These are phyloP conservation scores for Xylariaceae sp. DNA, from an alignment of 2,329 filamentous ascomycete genomes.

Conservation along the genomic window DNA sequence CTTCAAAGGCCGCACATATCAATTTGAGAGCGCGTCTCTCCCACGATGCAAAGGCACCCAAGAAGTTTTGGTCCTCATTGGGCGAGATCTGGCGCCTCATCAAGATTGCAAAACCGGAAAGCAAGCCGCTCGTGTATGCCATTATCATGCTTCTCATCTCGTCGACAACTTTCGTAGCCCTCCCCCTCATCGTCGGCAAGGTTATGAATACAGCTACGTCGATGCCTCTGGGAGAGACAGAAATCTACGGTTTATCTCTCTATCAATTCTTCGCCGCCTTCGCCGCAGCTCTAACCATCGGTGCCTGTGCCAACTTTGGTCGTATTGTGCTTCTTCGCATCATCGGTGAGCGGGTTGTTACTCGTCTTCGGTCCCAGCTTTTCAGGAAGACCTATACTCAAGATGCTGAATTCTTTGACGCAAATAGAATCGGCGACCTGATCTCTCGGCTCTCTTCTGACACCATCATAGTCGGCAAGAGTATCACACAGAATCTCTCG, in stretches of 20 bases:
- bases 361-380: conserved; percentile 83
- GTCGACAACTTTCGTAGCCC: conserved; percentile 91
- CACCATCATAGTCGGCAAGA: conserved; percentile 97
- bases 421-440: conserved; percentile 92
- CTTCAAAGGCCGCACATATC: conserved; percentile 82
- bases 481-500: conserved; percentile 95
- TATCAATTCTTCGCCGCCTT: conserved; percentile 87
- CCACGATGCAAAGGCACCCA: conserved; percentile 70
- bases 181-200: conserved; percentile 94
- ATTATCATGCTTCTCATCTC: conserved; percentile 87
- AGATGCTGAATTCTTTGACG: conserved; percentile 98
- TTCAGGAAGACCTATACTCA: conserved; percentile 94
- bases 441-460: conserved; percentile 95
- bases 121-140: conserved; percentile 74
- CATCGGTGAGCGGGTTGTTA: conserved; percentile 92
- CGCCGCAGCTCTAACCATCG: conserved; percentile 74
- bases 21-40: conserved; percentile 87
- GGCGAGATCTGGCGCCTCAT: conserved; percentile 84
- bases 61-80: conserved; percentile 63
- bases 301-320: conserved; percentile 89
- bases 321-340: conserved; percentile 91
- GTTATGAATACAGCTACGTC: conserved; percentile 88
- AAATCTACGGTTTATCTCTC: conserved; percentile 81
- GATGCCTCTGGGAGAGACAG: conserved; percentile 63
- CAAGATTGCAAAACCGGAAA: conserved; percentile 85